Base-by-base conservation (phyloP, 2,329 filamentous ascomycete genomes). In the Hypoxylon sp. region DNA sequence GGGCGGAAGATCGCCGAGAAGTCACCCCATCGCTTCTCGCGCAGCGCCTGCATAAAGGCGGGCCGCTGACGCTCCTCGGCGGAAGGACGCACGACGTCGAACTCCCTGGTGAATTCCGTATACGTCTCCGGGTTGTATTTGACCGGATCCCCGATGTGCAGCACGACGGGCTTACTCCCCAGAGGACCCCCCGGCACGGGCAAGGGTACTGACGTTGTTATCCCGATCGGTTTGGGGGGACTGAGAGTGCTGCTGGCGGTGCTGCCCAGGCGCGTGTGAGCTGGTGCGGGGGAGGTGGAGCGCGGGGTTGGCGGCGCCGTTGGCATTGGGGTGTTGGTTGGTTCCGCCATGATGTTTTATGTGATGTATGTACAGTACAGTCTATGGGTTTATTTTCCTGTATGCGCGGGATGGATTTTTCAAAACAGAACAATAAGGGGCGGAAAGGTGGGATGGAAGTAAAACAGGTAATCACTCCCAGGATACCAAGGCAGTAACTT, bases 91-190 rank as follows among this genome's bases (percentile, higher is more conserved):
- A 88, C 73, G 23, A 89, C 77, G 12, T 85, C 80, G 71, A 83
- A 87, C 16, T 73, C 76, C 0, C 75, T 48, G 27, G 77, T 74
- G 71, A 87, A 82, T 65, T 77, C 76, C 30, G 76, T 76, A 70
- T 84, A 85, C 0, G 82, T 83, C 1, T 78, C 75, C 0, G 78
- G 80, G 68, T 86, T 85, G 75, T 84, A 85, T 67, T 79, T 80
- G 62, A 85, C 76, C 7, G 82, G 80, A 74, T 94, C 92, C 68
- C 92, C 93, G 78, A 93, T 89, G 80, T 90, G 90, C 70, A 96
- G 86, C 64, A 96, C 89, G 68, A 89, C 85, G 46, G 78, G 82
- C 65, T 77, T 83, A 14, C 68, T 63, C 5, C 71, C 68, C 2
- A 71, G 43, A 0, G 74, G 52, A 1, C 46, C 48, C 16, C 65